Evolutionary conservation across 768 basidiomycete genomes (phyloP).

Genomic region (Solioccasus polychromus): DNA sequence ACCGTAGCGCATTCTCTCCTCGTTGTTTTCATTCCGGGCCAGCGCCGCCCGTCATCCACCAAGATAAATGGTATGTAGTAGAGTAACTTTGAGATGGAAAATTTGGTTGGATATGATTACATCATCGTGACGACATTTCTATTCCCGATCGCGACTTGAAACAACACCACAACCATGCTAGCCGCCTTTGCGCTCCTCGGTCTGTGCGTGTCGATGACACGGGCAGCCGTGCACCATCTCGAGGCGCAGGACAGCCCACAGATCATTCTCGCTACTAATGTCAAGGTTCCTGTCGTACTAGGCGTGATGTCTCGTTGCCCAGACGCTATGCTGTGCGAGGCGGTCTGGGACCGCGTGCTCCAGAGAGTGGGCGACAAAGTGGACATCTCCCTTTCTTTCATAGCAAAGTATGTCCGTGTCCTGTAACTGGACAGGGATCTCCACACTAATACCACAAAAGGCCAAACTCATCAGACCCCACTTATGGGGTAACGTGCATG

Average conservation of each 20-base stretch:
- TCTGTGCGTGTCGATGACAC: constrained; percentile 11
- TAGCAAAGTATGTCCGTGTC: constrained; percentile 58
- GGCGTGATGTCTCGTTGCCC: constrained; percentile 76
- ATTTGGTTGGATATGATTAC: constrained; percentile 15
- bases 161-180: constrained; percentile 23
- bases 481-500: constrained; percentile 77
- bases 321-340: constrained; percentile 81
- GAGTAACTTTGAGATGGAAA: not conserved
- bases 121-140: constrained; percentile 26
- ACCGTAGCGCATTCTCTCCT: constrained; percentile 30
- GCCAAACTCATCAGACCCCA: constrained; percentile 57
- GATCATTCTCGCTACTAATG: constrained; percentile 11
- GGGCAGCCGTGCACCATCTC: constrained; percentile 15
- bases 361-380: constrained; percentile 60
- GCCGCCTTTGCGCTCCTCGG: constrained; percentile 15
- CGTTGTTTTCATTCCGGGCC: constrained; percentile 27
- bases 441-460: constrained; percentile 36
- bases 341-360: constrained; percentile 70
- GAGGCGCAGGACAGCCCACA: constrained; percentile 21
- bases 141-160: constrained; percentile 3
- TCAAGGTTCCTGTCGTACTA: constrained; percentile 50
- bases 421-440: constrained; percentile 3
- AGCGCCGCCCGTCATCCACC: constrained; percentile 12
- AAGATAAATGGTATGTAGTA: constrained; percentile 7
- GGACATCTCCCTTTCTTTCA: constrained; percentile 65